These are phyloP conservation scores for Sporisorium graminicola DNA, from an alignment of 1,284 basidiomycete species.

Conservation along the genomic window DNA sequence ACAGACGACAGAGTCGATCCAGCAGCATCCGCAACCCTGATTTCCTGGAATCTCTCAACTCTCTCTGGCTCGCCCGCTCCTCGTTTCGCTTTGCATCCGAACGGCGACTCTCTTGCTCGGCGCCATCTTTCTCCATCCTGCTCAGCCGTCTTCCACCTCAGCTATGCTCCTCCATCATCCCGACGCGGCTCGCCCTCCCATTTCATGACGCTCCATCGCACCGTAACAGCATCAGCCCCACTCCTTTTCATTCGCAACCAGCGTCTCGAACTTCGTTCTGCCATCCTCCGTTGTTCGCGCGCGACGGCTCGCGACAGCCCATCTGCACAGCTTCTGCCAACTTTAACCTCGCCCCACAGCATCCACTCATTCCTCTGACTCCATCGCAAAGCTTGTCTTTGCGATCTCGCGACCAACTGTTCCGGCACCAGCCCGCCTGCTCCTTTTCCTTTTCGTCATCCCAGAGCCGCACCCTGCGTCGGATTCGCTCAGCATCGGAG, in stretches of 20 bases:
- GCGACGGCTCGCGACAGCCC: not conserved
- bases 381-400: not conserved
- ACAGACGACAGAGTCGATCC: not conserved
- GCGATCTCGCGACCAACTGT: not conserved
- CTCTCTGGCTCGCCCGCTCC: not conserved
- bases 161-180: conserved; percentile 21
- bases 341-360: not conserved
- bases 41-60: not conserved
- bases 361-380: not conserved
- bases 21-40: not conserved
- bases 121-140: no score
- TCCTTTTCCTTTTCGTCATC: not conserved
- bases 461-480: no score
- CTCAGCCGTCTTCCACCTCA: conserved; percentile 2
- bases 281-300: not conserved
- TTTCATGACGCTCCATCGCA: conserved; percentile 11
- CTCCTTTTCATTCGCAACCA: not conserved
- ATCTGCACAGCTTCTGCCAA: not conserved
- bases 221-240: conserved; percentile 4
- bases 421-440: not conserved
- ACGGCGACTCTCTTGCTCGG: not conserved
- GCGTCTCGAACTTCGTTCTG: not conserved
- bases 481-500: not conserved
- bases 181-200: not conserved
- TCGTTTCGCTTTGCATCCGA: not conserved